phyloP scores from a whole-genome alignment of 257 asterid species.

The Orobanche coerulescens region DNA sequence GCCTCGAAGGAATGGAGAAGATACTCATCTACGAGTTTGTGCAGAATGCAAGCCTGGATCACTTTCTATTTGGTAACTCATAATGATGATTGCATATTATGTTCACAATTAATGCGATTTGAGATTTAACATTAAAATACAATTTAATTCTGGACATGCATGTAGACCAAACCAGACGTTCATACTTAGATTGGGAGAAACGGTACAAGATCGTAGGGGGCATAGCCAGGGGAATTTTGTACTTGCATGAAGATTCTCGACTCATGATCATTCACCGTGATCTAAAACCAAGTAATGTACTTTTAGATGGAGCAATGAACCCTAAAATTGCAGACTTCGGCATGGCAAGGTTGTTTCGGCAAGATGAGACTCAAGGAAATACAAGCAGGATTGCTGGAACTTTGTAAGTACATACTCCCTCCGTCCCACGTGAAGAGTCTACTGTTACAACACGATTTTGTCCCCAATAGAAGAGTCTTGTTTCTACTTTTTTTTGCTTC shows the following conservation, averaged over 20 bases:
- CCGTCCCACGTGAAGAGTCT: no score
- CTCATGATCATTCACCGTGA: conserved; percentile 43
- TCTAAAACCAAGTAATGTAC: conserved; percentile 37
- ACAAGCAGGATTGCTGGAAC: conserved; percentile 43
- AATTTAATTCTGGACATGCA: neutral
- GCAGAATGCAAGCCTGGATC: conserved; percentile 23
- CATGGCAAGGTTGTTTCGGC: conserved; percentile 32
- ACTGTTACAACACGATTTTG: no score
- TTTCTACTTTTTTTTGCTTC: no score
- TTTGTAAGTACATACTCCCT: no score
- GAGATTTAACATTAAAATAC: neutral
- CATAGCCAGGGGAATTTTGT: conserved; percentile 37
- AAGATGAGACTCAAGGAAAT: conserved; percentile 31
- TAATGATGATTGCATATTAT: no score
- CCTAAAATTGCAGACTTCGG: conserved; percentile 58
- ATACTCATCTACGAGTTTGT: conserved; percentile 20
- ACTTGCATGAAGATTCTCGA: conserved; percentile 42
- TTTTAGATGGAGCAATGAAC: conserved; percentile 40
- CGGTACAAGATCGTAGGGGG: conserved; percentile 34
- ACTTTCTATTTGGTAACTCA: conserved; percentile 26
- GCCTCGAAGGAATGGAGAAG: conserved; percentile 1
- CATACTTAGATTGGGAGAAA: conserved; percentile 26
- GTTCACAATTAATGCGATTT: neutral
- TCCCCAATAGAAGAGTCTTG: no score
- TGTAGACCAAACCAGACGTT: neutral